Evolutionary conservation across 2,329 filamentous ascomycete genomes (phyloP).

Genomic region (Fusarium sp.): DNA sequence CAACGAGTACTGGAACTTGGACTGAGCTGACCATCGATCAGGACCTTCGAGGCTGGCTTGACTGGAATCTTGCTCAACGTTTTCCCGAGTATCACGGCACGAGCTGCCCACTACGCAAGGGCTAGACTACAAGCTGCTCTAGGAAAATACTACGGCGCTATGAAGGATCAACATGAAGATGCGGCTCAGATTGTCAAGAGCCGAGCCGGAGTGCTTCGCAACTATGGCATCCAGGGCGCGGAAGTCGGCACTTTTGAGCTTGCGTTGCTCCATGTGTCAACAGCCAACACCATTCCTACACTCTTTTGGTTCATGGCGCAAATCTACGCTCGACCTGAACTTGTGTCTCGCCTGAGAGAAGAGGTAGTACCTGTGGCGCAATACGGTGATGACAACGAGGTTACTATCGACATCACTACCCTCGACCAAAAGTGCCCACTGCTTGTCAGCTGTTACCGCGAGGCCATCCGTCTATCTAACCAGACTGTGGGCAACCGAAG

Average conservation of each 20-base stretch:
- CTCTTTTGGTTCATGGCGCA: slow-evolving; percentile 53
- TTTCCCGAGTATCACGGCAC: slow-evolving; percentile 21
- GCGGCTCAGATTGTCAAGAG: slow-evolving; percentile 46
- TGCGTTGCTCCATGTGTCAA: slow-evolving; percentile 47
- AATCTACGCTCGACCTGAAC: slow-evolving; percentile 45
- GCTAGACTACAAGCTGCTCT: slow-evolving; percentile 18
- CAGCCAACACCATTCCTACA: slow-evolving; percentile 54
- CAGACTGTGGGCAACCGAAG: slow-evolving; percentile 25
- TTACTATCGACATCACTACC: slow-evolving; percentile 49
- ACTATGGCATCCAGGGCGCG: neutral
- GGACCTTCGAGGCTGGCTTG: slow-evolving; percentile 22
- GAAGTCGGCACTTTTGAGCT: slow-evolving; percentile 39
- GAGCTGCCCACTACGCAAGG: slow-evolving; percentile 13
- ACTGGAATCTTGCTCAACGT: slow-evolving; percentile 18
- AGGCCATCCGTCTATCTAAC: slow-evolving; percentile 18
- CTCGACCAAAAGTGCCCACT: slow-evolving; percentile 56
- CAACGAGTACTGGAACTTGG: neutral
- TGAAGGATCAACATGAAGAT: slow-evolving; percentile 13
- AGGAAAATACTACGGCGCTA: slow-evolving; percentile 15
- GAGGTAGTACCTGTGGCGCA: slow-evolving; percentile 43
- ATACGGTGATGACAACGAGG: slow-evolving; percentile 7
- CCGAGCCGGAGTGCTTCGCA: slow-evolving; percentile 3
- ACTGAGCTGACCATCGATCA: neutral
- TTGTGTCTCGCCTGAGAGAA: slow-evolving; percentile 44
- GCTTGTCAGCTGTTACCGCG: slow-evolving; percentile 21